Percentiles rank a stretch among this genome's conserved stretches.
phyloP scores from a whole-genome alignment of 768 basidiomycete genomes.

The Pleurotus tuoliensis region DNA sequence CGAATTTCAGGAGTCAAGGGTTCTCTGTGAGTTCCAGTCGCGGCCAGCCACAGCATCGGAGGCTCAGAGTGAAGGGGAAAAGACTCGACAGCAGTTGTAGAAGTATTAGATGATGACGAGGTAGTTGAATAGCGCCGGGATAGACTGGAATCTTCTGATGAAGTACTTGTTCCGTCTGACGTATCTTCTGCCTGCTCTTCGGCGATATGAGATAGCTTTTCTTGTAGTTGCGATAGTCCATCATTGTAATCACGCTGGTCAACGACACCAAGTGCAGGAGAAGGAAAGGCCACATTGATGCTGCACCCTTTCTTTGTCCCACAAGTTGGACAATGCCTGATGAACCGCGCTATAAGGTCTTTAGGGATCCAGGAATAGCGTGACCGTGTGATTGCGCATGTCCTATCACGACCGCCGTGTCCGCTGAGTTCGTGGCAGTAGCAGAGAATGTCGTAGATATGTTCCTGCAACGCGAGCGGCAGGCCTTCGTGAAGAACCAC shows the following conservation, averaged over 20 bases:
- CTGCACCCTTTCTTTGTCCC: slow-evolving; percentile 40
- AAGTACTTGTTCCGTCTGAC: neutral
- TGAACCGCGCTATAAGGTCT: slow-evolving; percentile 74
- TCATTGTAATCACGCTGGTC: neutral
- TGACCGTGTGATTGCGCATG: slow-evolving; percentile 57
- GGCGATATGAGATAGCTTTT: neutral
- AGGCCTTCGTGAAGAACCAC: slow-evolving; percentile 69
- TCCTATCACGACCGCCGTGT: slow-evolving; percentile 81
- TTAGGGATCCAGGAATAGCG: slow-evolving; percentile 85
- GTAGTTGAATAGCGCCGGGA: neutral
- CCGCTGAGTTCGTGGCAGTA: slow-evolving; percentile 62
- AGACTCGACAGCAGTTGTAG: slow-evolving; percentile 5
- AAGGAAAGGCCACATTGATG: slow-evolving; percentile 14
- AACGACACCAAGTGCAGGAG: neutral
- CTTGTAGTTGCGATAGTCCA: neutral
- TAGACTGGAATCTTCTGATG: neutral
- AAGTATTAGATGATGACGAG: neutral
- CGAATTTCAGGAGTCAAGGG: neutral
- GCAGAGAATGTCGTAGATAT: slow-evolving; percentile 74
- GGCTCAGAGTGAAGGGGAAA: neutral
- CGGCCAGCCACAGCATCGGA: neutral
- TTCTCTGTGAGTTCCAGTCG: neutral
- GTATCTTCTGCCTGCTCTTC: neutral
- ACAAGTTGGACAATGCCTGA: slow-evolving; percentile 79
- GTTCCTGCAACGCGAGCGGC: slow-evolving; percentile 73